Percentiles rank a stretch among this genome's conserved stretches.
phyloP scores from a whole-genome alignment of 2,329 filamentous ascomycete genomes.

The Hypoxylon sp. region DNA sequence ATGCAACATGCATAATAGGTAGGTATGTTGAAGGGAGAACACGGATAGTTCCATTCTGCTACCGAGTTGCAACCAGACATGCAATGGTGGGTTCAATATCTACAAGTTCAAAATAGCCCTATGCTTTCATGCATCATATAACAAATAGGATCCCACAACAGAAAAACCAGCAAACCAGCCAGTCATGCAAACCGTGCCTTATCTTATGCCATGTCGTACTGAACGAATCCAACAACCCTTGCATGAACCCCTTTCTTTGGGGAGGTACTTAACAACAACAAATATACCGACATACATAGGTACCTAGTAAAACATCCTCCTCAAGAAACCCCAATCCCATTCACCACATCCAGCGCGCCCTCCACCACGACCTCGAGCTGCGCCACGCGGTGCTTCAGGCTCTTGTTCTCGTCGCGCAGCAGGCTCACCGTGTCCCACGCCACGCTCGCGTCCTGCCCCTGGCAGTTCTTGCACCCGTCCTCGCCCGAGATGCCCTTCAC shows the following conservation, averaged over 20 bases:
- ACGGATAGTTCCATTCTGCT: too few relatives aligned
- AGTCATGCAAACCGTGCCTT: conserved; percentile 17
- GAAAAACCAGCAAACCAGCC: too few relatives aligned
- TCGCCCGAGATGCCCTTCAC: conserved; percentile 56
- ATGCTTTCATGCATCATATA: not conserved
- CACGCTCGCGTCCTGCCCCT: conserved; percentile 64
- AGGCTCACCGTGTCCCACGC: conserved; percentile 73
- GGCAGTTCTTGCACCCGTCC: conserved; percentile 62
- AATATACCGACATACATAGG: too few relatives aligned
- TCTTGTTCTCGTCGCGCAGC: conserved; percentile 68
- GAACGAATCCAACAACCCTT: not conserved
- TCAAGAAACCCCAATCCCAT: conserved; percentile 58
- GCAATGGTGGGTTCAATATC: not conserved
- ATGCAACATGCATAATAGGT: too few relatives aligned
- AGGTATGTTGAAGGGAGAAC: too few relatives aligned
- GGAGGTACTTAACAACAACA: too few relatives aligned
- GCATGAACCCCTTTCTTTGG: too few relatives aligned
- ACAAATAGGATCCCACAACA: not conserved
- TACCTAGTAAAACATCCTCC: too few relatives aligned
- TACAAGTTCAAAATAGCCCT: conserved; percentile 7
- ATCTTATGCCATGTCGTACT: conserved; percentile 7
- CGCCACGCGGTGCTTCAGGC: conserved; percentile 66
- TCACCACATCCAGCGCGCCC: conserved; percentile 66
- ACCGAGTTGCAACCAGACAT: not conserved
- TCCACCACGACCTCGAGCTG: conserved; percentile 69